Percentiles rank a stretch among this genome's conserved stretches.
Conservation (phyloP, 164 flowering plant species). For the Stephania japonica region DNA sequence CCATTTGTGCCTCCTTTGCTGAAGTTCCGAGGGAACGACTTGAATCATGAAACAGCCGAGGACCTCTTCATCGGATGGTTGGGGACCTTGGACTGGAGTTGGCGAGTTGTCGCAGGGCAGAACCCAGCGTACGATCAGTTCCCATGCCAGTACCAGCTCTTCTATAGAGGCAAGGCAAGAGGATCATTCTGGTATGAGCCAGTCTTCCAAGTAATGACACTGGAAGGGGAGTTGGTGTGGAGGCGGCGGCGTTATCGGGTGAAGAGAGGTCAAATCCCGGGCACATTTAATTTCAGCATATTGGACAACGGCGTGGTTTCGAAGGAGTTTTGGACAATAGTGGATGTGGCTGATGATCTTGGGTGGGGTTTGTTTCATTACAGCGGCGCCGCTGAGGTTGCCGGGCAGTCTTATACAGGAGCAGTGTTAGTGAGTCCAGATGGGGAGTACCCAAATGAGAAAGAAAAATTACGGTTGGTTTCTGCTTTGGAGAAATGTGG, state of each 20-base stretch:
- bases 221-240: slow-evolving; percentile 80
- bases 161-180: slow-evolving; percentile 82
- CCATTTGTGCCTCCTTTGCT: slow-evolving; percentile 67
- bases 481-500: slow-evolving; percentile 67
- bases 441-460: slow-evolving; percentile 59
- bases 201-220: slow-evolving; percentile 74
- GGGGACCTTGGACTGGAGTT: slow-evolving; percentile 83
- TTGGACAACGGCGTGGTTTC: slow-evolving; percentile 97
- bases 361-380: slow-evolving; percentile 95
- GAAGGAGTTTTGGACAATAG: slow-evolving; percentile 91
- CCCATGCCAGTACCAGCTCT: slow-evolving; percentile 94
- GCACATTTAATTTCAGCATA: slow-evolving; percentile 76
- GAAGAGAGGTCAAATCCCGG: slow-evolving; percentile 59
- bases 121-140: slow-evolving; percentile 99
- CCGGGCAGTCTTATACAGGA: slow-evolving; percentile 94
- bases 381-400: slow-evolving; percentile 82
- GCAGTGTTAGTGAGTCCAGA: slow-evolving; percentile 87
- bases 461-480: slow-evolving; percentile 27
- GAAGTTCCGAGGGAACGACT: slow-evolving; percentile 44
- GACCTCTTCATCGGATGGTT: slow-evolving; percentile 94
- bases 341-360: slow-evolving; percentile 75
- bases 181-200: slow-evolving; percentile 99
- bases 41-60: slow-evolving; percentile 75
- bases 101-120: slow-evolving; percentile 95
- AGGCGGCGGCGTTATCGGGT: slow-evolving; percentile 85